These are phyloP conservation scores for Yamadazyma phyllophila DNA, from an alignment of 805 yeast genomes.

Conservation along the genomic window DNA sequence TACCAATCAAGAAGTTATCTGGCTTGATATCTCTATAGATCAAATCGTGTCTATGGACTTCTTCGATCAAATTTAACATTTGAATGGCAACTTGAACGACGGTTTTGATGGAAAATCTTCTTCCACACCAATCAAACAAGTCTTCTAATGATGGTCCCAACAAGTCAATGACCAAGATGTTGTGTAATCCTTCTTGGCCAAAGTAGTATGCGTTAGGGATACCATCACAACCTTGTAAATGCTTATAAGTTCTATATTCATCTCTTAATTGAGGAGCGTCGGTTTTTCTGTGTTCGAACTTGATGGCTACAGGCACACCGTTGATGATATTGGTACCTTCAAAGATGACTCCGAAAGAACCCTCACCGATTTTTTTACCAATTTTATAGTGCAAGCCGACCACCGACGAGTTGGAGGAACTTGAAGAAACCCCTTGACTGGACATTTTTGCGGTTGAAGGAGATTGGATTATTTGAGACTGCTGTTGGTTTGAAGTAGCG, in stretches of 20 bases:
- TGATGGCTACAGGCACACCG: conserved; percentile 92
- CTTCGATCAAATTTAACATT: conserved; percentile 84
- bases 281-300: conserved; percentile 82
- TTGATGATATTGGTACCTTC: conserved; percentile 93
- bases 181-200: conserved; percentile 97
- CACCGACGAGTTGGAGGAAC: conserved; percentile 37
- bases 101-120: conserved; percentile 82
- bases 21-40: conserved; percentile 98
- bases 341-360: conserved; percentile 95
- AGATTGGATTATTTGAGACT: conserved; percentile 4
- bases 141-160: conserved; percentile 96
- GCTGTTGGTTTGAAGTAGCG: conserved; percentile 2
- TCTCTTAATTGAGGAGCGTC: conserved; percentile 98
- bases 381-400: conserved; percentile 96
- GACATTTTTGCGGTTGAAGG: conserved; percentile 8
- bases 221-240: conserved; percentile 76
- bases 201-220: conserved; percentile 96
- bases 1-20: conserved; percentile 91
- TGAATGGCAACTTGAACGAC: conserved; percentile 93
- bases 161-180: conserved; percentile 88
- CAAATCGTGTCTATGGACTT: conserved; percentile 83
- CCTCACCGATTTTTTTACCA: conserved; percentile 97
- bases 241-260: conserved; percentile 93
- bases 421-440: conserved; percentile 2
- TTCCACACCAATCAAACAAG: conserved; percentile 96